Conservation (phyloP, 1,284 basidiomycete genomes). For the Trichosporon inkin region DNA sequence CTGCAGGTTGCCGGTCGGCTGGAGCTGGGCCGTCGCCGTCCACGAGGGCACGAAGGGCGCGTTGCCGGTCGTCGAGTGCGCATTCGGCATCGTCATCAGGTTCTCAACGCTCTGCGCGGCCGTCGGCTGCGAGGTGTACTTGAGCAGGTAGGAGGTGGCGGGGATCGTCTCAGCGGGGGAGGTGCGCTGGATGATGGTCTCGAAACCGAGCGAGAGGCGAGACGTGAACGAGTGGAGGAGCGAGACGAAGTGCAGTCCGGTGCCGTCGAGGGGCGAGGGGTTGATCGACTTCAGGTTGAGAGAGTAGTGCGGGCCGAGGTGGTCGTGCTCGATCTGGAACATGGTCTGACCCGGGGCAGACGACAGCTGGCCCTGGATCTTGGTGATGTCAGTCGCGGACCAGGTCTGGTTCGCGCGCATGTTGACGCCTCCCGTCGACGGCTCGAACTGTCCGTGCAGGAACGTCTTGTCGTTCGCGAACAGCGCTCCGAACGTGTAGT, state of each 20-base stretch:
- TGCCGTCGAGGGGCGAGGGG: slow-evolving; percentile 78
- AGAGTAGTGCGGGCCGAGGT: slow-evolving; percentile 81
- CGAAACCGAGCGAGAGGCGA: slow-evolving; percentile 83
- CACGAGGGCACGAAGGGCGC: slow-evolving; percentile 59
- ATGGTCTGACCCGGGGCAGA: slow-evolving; percentile 68
- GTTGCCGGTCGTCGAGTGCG: slow-evolving; percentile 23
- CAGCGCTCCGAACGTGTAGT: slow-evolving; percentile 92
- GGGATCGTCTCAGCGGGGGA: slow-evolving; percentile 69
- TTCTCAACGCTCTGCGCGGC: slow-evolving; percentile 28
- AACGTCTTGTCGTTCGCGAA: slow-evolving; percentile 73
- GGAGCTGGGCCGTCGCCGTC: slow-evolving; percentile 90
- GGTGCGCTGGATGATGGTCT: slow-evolving; percentile 78
- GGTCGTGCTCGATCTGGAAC: slow-evolving; percentile 93
- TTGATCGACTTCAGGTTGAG: slow-evolving; percentile 88
- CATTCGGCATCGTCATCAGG: slow-evolving; percentile 22
- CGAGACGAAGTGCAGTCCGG: slow-evolving; percentile 91
- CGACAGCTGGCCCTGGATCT: slow-evolving; percentile 68
- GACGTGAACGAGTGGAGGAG: slow-evolving; percentile 94
- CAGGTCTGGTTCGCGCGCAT: slow-evolving; percentile 88
- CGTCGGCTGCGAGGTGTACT: slow-evolving; percentile 65
- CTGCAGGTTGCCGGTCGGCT: slow-evolving; percentile 77
- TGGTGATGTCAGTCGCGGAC: slow-evolving; percentile 73
- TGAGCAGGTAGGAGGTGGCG: slow-evolving; percentile 80
- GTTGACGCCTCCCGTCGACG: slow-evolving; percentile 80
- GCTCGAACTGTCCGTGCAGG: slow-evolving; percentile 86